A percentile compares a stretch with the other conserved stretches of the same genome.
phyloP scores from a whole-genome alignment of 805 yeast genomes.

The Candida piceae region DNA sequence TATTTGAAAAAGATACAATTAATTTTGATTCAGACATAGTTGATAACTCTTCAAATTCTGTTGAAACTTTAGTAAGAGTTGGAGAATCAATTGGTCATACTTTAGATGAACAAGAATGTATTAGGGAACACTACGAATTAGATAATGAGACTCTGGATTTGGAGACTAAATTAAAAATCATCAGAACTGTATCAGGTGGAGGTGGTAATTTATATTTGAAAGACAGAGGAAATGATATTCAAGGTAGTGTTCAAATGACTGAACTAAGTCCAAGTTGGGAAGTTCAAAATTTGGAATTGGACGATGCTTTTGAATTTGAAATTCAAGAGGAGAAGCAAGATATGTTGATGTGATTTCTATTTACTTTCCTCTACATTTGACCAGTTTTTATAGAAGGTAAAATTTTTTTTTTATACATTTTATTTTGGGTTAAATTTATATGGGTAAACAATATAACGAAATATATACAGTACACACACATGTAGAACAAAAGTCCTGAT shows the following conservation, averaged over 20 bases:
- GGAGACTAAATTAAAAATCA: constrained; percentile 43
- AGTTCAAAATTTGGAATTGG: constrained; percentile 24
- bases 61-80: constrained; percentile 81
- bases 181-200: constrained; percentile 49
- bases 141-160: constrained; percentile 43
- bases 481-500: too few species aligned
- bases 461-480: too few species aligned
- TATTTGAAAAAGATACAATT: constrained; percentile 50
- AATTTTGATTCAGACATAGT: constrained; percentile 69
- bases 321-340: constrained; percentile 13
- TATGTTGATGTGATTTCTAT: too few species aligned
- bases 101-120: constrained; percentile 42
- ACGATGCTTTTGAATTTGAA: constrained; percentile 23
- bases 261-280: constrained; percentile 25
- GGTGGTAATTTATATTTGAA: too few species aligned
- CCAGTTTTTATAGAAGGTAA: too few species aligned
- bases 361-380: too few species aligned
- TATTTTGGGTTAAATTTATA: too few species aligned
- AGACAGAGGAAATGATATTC: constrained; percentile 5
- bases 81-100: constrained; percentile 91
- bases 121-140: constrained; percentile 40
- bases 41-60: constrained; percentile 57
- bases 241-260: constrained; percentile 6
- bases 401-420: too few species aligned
- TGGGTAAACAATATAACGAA: too few species aligned